phyloP scores from a whole-genome alignment of 2,329 filamentous ascomycete genomes.

The Phyllosticta citriasiana region DNA sequence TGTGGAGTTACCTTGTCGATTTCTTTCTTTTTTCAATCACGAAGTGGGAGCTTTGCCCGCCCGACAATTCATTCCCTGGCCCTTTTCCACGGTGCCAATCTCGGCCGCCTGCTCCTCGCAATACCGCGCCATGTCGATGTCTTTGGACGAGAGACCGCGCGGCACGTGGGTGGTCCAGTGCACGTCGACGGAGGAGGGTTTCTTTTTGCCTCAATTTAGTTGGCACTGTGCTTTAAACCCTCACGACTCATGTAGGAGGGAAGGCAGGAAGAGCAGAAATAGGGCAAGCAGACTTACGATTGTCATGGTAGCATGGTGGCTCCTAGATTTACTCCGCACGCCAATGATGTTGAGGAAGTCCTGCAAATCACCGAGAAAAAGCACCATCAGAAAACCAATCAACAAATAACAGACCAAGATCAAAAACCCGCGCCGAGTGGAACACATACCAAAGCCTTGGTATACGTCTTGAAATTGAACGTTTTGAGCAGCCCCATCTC shows the following conservation, averaged over 20 bases:
- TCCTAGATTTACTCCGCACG: background rate
- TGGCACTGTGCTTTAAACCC: background rate
- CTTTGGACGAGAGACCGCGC: slow-evolving; percentile 12
- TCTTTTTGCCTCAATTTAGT: background rate
- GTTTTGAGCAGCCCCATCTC: background rate
- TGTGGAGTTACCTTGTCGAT: no score
- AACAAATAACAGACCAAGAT: no score
- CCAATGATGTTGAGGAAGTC: background rate
- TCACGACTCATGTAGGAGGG: background rate
- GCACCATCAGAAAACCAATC: background rate
- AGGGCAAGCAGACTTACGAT: background rate
- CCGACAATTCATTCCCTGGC: background rate
- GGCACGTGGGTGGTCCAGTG: slow-evolving; percentile 14
- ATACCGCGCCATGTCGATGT: slow-evolving; percentile 12
- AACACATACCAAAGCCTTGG: background rate
- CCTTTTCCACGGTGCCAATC: slow-evolving; percentile 11
- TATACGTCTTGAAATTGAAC: background rate
- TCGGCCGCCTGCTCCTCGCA: slow-evolving; percentile 12
- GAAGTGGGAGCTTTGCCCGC: background rate
- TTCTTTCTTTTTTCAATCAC: no score
- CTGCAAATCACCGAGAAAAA: background rate
- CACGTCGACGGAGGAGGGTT: slow-evolving; percentile 11
- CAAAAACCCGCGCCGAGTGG: background rate
- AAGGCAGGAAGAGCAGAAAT: background rate
- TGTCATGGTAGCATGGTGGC: background rate